A percentile compares a stretch with the other conserved stretches of the same genome.
phyloP scores from a whole-genome alignment of 2,329 filamentous ascomycete species.

The Tolypocladium paradoxum region DNA sequence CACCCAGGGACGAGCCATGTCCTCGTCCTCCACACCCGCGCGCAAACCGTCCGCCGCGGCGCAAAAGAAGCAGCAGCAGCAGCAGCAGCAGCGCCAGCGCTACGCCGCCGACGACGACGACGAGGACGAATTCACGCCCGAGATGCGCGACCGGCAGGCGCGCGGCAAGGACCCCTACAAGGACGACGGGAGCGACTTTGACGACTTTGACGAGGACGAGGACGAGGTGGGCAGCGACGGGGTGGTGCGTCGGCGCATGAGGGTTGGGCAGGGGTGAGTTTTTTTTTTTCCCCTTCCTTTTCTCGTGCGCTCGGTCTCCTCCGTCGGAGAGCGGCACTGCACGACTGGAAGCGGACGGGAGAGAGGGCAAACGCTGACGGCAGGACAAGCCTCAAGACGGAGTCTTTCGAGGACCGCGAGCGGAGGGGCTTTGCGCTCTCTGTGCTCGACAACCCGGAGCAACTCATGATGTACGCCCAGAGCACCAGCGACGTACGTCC shows the following conservation, averaged over 20 bases:
- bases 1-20: background rate
- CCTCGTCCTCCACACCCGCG: background rate
- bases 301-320: no score
- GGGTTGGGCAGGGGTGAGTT: background rate
- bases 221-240: conserved; percentile 4
- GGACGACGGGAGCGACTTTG: conserved; percentile 11
- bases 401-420: conserved; percentile 31
- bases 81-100: background rate
- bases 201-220: conserved; percentile 16
- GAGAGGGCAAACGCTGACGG: background rate
- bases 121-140: conserved; percentile 28
- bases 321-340: no score
- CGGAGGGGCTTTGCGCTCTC: conserved; percentile 38
- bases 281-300: no score
- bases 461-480: conserved; percentile 48
- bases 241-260: background rate
- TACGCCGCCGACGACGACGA: background rate
- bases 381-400: conserved; percentile 13
- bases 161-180: conserved; percentile 46
- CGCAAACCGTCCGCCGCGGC: background rate
- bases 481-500: conserved; percentile 40
- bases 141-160: conserved; percentile 48
- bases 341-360: background rate
- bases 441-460: conserved; percentile 45
- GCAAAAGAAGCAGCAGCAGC: background rate